phyloP scores from a whole-genome alignment of 148 eudicot genomes.

The Fallopia convolvulus region DNA sequence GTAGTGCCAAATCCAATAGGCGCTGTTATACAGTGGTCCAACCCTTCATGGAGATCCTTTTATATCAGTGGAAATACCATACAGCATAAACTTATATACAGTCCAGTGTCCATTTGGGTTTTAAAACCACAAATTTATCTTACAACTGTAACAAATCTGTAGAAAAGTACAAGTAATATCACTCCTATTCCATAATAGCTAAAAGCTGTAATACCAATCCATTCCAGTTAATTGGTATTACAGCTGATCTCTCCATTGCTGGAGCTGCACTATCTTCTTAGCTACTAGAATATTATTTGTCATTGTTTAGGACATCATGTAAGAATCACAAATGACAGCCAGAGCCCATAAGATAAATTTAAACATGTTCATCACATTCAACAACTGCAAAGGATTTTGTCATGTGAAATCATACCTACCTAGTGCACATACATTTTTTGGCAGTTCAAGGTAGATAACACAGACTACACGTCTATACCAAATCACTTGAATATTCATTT shows the following conservation, averaged over 20 bases:
- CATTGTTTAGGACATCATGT: background rate
- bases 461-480: background rate
- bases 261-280: background rate
- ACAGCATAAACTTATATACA: background rate
- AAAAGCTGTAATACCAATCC: too few species aligned
- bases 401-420: background rate
- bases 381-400: background rate
- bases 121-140: background rate
- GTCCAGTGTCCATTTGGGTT: background rate
- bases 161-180: background rate
- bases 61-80: constrained; percentile 13
- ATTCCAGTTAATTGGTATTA: background rate
- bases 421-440: background rate
- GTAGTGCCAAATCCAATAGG: constrained; percentile 32
- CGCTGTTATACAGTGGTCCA: constrained; percentile 59
- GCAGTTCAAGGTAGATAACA: background rate
- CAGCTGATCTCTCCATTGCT: background rate
- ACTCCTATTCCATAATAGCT: too few species aligned
- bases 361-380: background rate
- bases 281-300: background rate
- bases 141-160: background rate
- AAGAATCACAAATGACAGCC: background rate
- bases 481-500: background rate
- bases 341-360: background rate
- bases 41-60: constrained; percentile 29